Conservation (phyloP, 495 filamentous ascomycete genomes). For the Chaetomium fimeti region DNA sequence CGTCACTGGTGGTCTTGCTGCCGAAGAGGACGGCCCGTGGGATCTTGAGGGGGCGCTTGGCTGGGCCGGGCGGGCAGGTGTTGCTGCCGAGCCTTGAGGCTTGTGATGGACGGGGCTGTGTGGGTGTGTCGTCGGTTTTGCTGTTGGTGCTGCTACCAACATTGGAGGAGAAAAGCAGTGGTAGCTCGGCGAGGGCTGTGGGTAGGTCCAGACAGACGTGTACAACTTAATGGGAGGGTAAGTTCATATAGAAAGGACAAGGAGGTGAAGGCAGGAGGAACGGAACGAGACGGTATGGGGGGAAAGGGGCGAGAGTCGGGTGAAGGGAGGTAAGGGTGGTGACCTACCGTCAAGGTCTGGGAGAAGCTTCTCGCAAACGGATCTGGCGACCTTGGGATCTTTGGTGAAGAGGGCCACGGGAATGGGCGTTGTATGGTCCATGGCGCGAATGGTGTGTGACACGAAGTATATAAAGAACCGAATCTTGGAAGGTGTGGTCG, state of each 20-base stretch:
- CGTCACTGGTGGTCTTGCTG: slow-evolving; percentile 33
- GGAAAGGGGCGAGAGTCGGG: not conserved
- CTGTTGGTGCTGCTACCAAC: slow-evolving; percentile 12
- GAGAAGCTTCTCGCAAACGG: slow-evolving; percentile 34
- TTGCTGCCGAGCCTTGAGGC: slow-evolving; percentile 32
- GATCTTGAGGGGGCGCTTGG: slow-evolving; percentile 3
- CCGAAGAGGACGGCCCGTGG: slow-evolving; percentile 38
- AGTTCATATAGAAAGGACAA: not conserved
- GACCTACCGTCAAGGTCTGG: slow-evolving; percentile 35
- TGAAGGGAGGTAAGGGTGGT: not conserved
- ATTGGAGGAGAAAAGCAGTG: slow-evolving; percentile 28
- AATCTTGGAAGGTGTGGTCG: not conserved
- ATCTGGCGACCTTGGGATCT: slow-evolving; percentile 31
- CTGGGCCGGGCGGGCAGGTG: not conserved
- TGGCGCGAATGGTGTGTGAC: slow-evolving; percentile 5
- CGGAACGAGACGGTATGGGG: not conserved
- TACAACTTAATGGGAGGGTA: slow-evolving; percentile 23
- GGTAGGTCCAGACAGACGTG: slow-evolving; percentile 32
- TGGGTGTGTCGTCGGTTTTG: too few relatives aligned
- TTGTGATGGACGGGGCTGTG: too few relatives aligned
- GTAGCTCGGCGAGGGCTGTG: slow-evolving; percentile 32
- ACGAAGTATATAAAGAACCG: not conserved
- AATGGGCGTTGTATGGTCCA: slow-evolving; percentile 23
- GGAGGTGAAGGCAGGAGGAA: not conserved
- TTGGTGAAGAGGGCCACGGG: slow-evolving; percentile 36